These are phyloP conservation scores for Cadophora malorum DNA, from an alignment of 2,329 filamentous ascomycete genomes.

Conservation along the genomic window DNA sequence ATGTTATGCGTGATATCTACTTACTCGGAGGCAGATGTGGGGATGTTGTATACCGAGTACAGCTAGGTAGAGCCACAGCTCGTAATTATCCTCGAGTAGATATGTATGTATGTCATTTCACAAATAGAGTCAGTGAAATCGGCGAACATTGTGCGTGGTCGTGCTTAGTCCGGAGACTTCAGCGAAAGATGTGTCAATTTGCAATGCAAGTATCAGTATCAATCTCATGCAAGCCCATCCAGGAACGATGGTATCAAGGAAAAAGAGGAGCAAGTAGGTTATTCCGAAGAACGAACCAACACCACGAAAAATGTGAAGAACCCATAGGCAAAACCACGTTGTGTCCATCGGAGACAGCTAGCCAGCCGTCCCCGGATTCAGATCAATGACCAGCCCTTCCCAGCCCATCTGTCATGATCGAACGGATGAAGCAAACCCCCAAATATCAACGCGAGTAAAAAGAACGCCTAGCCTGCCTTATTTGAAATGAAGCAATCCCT, in stretches of 20 bases:
- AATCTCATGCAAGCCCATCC: constrained; percentile 18
- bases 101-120: too few species aligned
- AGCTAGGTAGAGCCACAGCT: too few species aligned
- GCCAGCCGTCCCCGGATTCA: constrained; percentile 19
- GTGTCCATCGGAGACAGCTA: constrained; percentile 21
- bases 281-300: constrained; percentile 7
- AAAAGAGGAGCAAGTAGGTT: constrained; percentile 8
- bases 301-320: constrained; percentile 12
- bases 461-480: constrained; percentile 35
- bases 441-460: constrained; percentile 12
- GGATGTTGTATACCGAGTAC: background rate
- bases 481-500: constrained; percentile 36
- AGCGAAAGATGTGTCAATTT: constrained; percentile 22
- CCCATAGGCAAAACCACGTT: constrained; percentile 14
- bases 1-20: background rate
- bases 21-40: background rate
- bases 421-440: constrained; percentile 3
- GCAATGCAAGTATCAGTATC: constrained; percentile 17
- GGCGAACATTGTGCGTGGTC: too few species aligned
- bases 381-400: constrained; percentile 14
- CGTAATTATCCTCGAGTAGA: too few species aligned
- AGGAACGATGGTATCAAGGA: constrained; percentile 2
- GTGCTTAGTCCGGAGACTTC: constrained; percentile 13
- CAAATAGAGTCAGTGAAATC: too few species aligned
- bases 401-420: constrained; percentile 24